phyloP scores from a whole-genome alignment of 352 stramenopile species.

The Globisporangium middletonii region DNA sequence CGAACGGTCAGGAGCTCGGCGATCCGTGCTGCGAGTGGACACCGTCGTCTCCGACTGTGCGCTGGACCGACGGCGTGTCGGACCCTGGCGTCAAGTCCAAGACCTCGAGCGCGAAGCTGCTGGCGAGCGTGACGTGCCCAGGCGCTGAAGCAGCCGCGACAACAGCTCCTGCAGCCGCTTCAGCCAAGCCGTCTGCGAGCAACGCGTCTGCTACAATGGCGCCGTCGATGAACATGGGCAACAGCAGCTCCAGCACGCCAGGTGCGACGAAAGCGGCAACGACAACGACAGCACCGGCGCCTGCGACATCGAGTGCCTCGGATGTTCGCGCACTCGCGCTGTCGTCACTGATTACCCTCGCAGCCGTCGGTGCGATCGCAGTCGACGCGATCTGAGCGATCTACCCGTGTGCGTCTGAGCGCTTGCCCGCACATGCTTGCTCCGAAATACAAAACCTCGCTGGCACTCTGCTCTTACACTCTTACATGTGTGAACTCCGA shows the following conservation, averaged over 20 bases:
- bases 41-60: conserved; percentile 1
- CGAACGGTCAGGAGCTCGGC: conserved; percentile 53
- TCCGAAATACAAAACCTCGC: no score
- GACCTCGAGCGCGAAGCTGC: conserved; percentile 18
- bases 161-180: no score
- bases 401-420: no score
- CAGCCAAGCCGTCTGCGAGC: no score
- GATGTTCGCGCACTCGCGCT: not conserved
- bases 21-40: conserved; percentile 41
- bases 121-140: conserved; percentile 10
- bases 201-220: no score
- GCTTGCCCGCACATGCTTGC: no score
- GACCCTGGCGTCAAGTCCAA: conserved; percentile 18
- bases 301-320: not conserved
- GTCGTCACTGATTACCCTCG: not conserved
- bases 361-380: not conserved
- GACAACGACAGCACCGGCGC: not conserved
- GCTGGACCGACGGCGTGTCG: conserved; percentile 21
- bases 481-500: no score
- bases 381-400: not conserved
- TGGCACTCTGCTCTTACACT: no score
- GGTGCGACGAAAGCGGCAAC: not conserved
- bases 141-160: no score
- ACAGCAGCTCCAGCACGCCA: no score
- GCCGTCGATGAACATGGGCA: no score